These are phyloP conservation scores for Talaromyces sp. DNA, from an alignment of 2,329 filamentous ascomycete species.

Conservation along the genomic window DNA sequence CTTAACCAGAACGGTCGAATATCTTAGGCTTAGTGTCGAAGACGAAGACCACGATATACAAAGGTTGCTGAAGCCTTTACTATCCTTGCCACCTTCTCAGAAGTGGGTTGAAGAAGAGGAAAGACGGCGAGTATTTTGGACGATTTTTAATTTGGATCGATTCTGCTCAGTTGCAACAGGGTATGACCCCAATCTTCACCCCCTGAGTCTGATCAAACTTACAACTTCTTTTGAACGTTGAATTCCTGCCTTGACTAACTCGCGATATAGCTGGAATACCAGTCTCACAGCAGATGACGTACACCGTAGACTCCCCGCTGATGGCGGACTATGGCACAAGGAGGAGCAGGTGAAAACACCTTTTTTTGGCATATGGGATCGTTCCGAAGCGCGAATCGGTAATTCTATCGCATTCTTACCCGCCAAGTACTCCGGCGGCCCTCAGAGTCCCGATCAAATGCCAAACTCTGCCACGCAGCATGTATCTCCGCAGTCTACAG, in stretches of 20 bases:
- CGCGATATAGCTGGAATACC: neutral
- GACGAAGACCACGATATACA: neutral
- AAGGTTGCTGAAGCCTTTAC: neutral
- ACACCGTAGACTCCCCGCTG: neutral
- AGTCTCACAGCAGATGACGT: neutral
- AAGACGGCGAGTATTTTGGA: neutral
- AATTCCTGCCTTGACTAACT: neutral
- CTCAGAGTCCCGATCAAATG: too few species aligned
- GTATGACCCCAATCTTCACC: neutral
- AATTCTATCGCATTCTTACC: neutral
- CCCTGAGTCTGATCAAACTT: too few species aligned
- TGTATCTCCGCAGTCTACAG: too few species aligned
- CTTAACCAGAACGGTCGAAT: neutral
- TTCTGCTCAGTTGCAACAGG: neutral
- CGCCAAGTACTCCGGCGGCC: neutral
- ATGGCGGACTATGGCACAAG: neutral
- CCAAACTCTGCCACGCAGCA: too few species aligned
- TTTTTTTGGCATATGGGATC: neutral
- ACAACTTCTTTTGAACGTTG: neutral
- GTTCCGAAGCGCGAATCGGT: neutral
- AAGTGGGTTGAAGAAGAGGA: neutral
- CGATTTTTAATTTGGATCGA: neutral
- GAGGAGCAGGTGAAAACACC: neutral
- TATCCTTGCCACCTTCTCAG: neutral
- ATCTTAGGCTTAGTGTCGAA: neutral